A percentile compares a stretch with the other conserved stretches of the same genome.
Evolutionary conservation across 129 eudicot species (phyloP).

Genomic region (Flaveria brownii): DNA sequence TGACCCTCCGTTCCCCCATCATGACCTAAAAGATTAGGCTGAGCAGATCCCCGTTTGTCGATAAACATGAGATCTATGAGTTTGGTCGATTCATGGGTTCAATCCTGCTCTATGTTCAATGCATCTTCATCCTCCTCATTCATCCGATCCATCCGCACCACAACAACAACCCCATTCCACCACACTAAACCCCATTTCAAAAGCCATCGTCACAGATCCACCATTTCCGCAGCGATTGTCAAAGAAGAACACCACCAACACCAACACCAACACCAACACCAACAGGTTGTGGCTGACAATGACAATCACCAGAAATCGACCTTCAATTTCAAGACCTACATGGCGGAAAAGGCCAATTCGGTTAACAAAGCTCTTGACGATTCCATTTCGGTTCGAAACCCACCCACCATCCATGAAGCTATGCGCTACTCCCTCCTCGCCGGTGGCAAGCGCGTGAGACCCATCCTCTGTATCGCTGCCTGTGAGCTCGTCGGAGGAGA

Average conservation of each 20-base stretch:
- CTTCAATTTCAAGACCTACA: conserved; percentile 58
- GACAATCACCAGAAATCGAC: conserved; percentile 2
- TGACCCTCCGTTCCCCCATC: conserved; percentile 3
- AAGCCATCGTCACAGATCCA: conserved; percentile 26
- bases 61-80: conserved; percentile 51
- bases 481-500: conserved; percentile 75
- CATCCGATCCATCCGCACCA: conserved; percentile 10
- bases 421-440: conserved; percentile 72
- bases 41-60: conserved; percentile 19
- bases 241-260: conserved; percentile 32
- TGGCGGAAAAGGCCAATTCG: conserved; percentile 44
- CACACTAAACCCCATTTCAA: conserved; percentile 31
- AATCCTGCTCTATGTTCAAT: conserved; percentile 39
- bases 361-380: conserved; percentile 61
- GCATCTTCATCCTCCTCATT: conserved; percentile 45
- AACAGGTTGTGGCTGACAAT: neutral
- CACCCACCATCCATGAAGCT: conserved; percentile 61
- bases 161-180: neutral
- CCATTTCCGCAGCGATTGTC: conserved; percentile 39
- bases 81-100: conserved; percentile 58
- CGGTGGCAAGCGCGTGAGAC: conserved; percentile 68
- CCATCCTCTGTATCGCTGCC: conserved; percentile 71
- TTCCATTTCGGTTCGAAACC: conserved; percentile 47
- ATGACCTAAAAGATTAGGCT: conserved; percentile 15
- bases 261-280: too few species aligned